Percentiles rank a stretch among this genome's conserved stretches.
phyloP scores from a whole-genome alignment of 768 basidiomycete genomes.

The Lactarius trivialis region DNA sequence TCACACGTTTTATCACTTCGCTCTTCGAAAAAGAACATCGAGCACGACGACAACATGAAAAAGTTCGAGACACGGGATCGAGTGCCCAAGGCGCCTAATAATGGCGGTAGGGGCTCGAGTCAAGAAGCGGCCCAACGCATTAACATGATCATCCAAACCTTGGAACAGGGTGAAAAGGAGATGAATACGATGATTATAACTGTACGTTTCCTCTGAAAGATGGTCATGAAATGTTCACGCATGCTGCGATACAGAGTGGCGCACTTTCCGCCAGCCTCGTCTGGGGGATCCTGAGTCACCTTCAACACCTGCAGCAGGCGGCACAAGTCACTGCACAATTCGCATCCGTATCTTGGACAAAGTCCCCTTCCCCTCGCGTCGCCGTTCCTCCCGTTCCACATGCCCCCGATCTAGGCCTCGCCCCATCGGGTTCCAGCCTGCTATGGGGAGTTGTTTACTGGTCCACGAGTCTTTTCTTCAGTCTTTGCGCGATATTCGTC shows the following conservation, averaged over 20 bases:
- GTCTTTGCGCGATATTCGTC: not conserved
- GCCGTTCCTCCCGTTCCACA: not conserved
- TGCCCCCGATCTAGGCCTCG: not conserved
- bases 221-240: not conserved
- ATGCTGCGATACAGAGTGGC: not conserved
- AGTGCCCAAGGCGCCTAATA: not conserved
- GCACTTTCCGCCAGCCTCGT: not conserved
- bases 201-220: not conserved
- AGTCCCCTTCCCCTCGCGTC: not conserved
- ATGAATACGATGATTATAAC: not conserved
- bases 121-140: not conserved
- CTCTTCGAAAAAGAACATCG: not conserved
- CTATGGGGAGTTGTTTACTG: conserved; percentile 1
- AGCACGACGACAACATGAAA: no score
- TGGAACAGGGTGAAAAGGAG: not conserved
- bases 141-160: not conserved
- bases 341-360: not conserved
- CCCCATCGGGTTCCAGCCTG: not conserved
- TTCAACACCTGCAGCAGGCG: not conserved
- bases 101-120: not conserved
- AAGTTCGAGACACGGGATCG: not conserved
- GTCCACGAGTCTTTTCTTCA: not conserved
- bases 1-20: not conserved
- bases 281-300: not conserved
- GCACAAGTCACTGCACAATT: not conserved